Percentiles rank a stretch among this genome's conserved stretches.
These are phyloP conservation scores for Wickerhamiella musiphila DNA, from an alignment of 805 yeast species.

Conservation along the genomic window DNA sequence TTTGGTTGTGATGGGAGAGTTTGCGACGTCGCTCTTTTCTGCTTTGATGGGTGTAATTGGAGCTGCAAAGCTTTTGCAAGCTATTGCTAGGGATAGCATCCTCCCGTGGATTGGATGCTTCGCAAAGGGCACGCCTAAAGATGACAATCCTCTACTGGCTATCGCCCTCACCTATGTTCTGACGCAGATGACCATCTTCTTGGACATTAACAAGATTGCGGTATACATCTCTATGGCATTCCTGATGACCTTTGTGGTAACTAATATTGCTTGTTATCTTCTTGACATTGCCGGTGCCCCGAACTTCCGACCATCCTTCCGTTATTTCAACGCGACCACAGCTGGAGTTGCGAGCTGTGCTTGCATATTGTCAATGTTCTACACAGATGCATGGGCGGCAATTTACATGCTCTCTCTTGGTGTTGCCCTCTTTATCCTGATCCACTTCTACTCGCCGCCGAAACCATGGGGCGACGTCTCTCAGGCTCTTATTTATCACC, in stretches of 20 bases:
- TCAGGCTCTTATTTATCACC: conserved; percentile 87
- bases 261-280: conserved; percentile 83
- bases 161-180: conserved; percentile 63
- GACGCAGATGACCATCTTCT: conserved; percentile 71
- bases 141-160: conserved; percentile 43
- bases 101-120: conserved; percentile 63
- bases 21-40: conserved; percentile 79
- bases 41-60: conserved; percentile 93
- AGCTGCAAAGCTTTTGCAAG: conserved; percentile 79
- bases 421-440: conserved; percentile 48
- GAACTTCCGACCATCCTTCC: conserved; percentile 93
- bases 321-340: conserved; percentile 64
- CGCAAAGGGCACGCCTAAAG: conserved; percentile 30
- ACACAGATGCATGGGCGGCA: conserved; percentile 86
- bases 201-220: conserved; percentile 88
- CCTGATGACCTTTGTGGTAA: conserved; percentile 80
- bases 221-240: conserved; percentile 94
- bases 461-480: conserved; percentile 98
- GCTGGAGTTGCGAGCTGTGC: conserved; percentile 59
- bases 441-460: conserved; percentile 86
- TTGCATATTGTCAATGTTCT: conserved; percentile 74
- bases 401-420: conserved; percentile 52
- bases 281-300: conserved; percentile 86
- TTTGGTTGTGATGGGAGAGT: conserved; percentile 70
- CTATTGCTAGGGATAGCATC: conserved; percentile 75